Evolutionary conservation across 495 filamentous ascomycete genomes (phyloP).

Genomic region (Neurospora sp.): DNA sequence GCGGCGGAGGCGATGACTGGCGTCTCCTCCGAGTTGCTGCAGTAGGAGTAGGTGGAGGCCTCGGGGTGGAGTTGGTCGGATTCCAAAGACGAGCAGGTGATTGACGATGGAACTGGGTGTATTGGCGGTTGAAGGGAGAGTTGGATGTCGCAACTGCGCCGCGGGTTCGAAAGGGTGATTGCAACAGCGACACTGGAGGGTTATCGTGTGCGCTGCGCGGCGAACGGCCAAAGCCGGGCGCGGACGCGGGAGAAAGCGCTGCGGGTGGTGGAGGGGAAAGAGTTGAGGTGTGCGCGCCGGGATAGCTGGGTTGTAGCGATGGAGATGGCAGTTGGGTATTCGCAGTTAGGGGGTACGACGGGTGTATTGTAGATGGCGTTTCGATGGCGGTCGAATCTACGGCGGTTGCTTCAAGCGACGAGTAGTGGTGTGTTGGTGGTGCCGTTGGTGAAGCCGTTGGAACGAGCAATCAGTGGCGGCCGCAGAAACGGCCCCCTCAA

Average conservation of each 20-base stretch:
- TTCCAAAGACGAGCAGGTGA: slow-evolving; percentile 51
- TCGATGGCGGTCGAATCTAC: slow-evolving; percentile 21
- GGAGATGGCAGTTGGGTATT: slow-evolving; percentile 25
- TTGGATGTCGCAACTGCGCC: slow-evolving; percentile 12
- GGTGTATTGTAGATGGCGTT: background rate
- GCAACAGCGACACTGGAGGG: slow-evolving; percentile 23
- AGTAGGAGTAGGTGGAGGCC: slow-evolving; percentile 23
- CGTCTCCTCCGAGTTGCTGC: slow-evolving; percentile 19
- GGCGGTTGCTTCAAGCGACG: slow-evolving; percentile 22
- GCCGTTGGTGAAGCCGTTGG: slow-evolving; percentile 39
- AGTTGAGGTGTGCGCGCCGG: slow-evolving; percentile 16
- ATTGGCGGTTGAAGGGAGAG: slow-evolving; percentile 12
- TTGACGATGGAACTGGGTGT: slow-evolving; percentile 8
- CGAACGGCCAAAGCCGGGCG: slow-evolving; percentile 8
- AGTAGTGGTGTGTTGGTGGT: slow-evolving; percentile 20
- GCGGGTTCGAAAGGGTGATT: slow-evolving; percentile 38
- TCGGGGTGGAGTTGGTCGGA: slow-evolving; percentile 53
- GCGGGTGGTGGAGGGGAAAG: slow-evolving; percentile 12
- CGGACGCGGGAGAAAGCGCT: slow-evolving; percentile 9
- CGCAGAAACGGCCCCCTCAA: slow-evolving; percentile 32
- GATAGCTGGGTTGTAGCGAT: slow-evolving; percentile 26
- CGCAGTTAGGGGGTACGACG: slow-evolving; percentile 9
- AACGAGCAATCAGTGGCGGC: slow-evolving; percentile 23
- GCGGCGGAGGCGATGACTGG: slow-evolving; percentile 38
- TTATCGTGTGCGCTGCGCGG: slow-evolving; percentile 32